A percentile compares a stretch with the other conserved stretches of the same genome.
Evolutionary conservation across 371 early-diverging fungal species (phyloP).

Genomic region (Syncephalastrum monosporum): DNA sequence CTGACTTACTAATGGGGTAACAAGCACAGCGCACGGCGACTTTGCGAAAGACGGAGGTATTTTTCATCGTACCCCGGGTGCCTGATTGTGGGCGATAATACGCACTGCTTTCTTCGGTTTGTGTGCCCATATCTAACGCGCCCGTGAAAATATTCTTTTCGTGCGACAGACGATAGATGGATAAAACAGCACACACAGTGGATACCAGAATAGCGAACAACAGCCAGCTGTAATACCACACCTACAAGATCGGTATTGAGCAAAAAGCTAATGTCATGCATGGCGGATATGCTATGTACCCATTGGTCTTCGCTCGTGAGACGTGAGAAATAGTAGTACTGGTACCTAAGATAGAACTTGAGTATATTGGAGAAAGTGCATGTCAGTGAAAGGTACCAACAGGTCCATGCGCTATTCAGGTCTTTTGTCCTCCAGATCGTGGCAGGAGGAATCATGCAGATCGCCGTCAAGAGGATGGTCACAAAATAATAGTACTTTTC

Average conservation of each 20-base stretch:
- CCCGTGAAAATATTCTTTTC: slow-evolving; percentile 24
- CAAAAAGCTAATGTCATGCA: background rate
- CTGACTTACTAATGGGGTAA: slow-evolving; percentile 31
- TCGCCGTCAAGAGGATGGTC: slow-evolving; percentile 10
- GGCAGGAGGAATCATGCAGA: slow-evolving; percentile 18
- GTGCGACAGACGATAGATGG: slow-evolving; percentile 21
- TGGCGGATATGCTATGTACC: slow-evolving; percentile 19
- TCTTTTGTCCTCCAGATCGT: background rate
- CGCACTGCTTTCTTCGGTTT: background rate
- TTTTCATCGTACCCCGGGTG: slow-evolving; percentile 6
- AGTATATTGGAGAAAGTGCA: background rate
- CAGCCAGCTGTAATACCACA: slow-evolving; percentile 39
- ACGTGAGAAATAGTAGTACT: slow-evolving; percentile 28
- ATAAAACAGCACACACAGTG: slow-evolving; percentile 20
- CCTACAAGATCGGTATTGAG: slow-evolving; percentile 13
- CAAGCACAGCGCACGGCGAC: slow-evolving; percentile 32
- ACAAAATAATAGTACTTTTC: slow-evolving; percentile 32
- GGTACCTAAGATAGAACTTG: slow-evolving; percentile 20
- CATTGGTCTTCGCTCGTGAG: slow-evolving; percentile 24
- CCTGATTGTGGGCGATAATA: background rate
- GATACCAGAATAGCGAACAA: slow-evolving; percentile 24
- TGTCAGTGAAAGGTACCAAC: slow-evolving; percentile 6
- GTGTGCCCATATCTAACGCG: slow-evolving; percentile 23
- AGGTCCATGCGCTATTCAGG: background rate
- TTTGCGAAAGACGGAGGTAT: slow-evolving; percentile 23